Conservation (phyloP, 1,284 basidiomycete genomes). For the Ceratobasidium sp. region DNA sequence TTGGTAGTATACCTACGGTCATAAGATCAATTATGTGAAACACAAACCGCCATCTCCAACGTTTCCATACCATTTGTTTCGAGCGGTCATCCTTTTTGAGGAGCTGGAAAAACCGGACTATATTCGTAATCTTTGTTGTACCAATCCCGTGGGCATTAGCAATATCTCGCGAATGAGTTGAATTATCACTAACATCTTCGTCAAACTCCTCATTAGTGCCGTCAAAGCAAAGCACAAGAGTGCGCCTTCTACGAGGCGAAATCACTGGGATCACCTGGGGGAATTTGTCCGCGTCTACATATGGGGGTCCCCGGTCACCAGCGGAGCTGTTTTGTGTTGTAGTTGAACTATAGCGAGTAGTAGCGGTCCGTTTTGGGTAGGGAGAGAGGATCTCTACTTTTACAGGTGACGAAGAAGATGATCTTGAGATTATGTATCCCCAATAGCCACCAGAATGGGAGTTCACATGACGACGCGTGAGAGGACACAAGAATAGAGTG, state of each 20-base stretch:
- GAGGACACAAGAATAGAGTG: no score
- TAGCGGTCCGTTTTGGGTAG: no score
- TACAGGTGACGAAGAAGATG: no score
- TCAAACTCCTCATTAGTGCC: conserved; percentile 63
- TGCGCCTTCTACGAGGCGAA: not conserved
- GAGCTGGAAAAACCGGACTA: conserved; percentile 68
- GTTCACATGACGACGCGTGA: no score
- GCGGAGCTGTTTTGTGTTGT: no score
- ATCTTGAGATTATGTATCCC: no score
- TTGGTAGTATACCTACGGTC: conserved; percentile 70
- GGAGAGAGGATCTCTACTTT: no score
- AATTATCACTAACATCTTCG: conserved; percentile 55
- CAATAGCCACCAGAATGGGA: no score
- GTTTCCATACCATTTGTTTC: conserved; percentile 73
- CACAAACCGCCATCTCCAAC: conserved; percentile 51
- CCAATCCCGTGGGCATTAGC: not conserved
- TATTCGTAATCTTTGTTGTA: conserved; percentile 56
- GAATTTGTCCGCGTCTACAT: not conserved
- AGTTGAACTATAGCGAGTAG: no score
- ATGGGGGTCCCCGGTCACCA: no score
- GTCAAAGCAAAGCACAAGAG: conserved; percentile 43
- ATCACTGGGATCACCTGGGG: not conserved
- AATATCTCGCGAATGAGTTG: conserved; percentile 53
- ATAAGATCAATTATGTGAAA: not conserved
- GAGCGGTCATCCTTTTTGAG: conserved; percentile 66